These are phyloP conservation scores for Arthrobotrys sphaeroides DNA, from an alignment of 2,329 filamentous ascomycete species.

Conservation along the genomic window DNA sequence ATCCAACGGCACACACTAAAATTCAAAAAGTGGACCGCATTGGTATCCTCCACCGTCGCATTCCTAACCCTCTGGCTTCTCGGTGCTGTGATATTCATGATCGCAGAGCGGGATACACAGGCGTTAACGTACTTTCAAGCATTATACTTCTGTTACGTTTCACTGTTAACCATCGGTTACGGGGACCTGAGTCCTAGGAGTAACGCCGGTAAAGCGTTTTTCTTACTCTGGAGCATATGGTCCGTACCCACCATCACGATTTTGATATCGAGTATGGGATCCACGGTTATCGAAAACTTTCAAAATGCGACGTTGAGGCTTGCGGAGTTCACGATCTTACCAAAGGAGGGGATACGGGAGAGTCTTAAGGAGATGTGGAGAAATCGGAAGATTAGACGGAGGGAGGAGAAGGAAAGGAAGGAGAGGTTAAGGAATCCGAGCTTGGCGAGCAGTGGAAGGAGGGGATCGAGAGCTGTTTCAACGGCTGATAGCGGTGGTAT, in stretches of 20 bases:
- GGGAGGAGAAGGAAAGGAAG: background rate
- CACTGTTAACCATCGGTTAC: slow-evolving; percentile 85
- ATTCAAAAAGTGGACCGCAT: slow-evolving; percentile 77
- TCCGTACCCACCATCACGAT: slow-evolving; percentile 89
- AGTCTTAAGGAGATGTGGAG: slow-evolving; percentile 19
- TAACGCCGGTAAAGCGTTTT: slow-evolving; percentile 82
- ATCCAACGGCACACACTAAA: slow-evolving; percentile 74
- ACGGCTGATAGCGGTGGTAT: no score
- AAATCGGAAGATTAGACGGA: slow-evolving; percentile 2
- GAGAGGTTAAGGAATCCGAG: slow-evolving; percentile 53
- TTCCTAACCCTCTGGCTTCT: slow-evolving; percentile 82
- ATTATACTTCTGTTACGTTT: slow-evolving; percentile 87
- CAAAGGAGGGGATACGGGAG: slow-evolving; percentile 63
- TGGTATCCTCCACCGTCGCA: slow-evolving; percentile 73
- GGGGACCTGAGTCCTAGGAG: slow-evolving; percentile 81
- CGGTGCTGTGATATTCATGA: slow-evolving; percentile 80
- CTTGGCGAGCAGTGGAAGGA: slow-evolving; percentile 58
- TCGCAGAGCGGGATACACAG: slow-evolving; percentile 66
- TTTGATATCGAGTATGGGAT: slow-evolving; percentile 81
- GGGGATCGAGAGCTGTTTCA: background rate
- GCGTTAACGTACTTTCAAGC: slow-evolving; percentile 78
- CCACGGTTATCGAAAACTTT: slow-evolving; percentile 79
- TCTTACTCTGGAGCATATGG: slow-evolving; percentile 87
- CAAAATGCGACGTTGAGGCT: slow-evolving; percentile 70
- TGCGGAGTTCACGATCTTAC: slow-evolving; percentile 74